Base-by-base conservation (phyloP, 2,329 filamentous ascomycete genomes). In the Xylariaceae sp. region DNA sequence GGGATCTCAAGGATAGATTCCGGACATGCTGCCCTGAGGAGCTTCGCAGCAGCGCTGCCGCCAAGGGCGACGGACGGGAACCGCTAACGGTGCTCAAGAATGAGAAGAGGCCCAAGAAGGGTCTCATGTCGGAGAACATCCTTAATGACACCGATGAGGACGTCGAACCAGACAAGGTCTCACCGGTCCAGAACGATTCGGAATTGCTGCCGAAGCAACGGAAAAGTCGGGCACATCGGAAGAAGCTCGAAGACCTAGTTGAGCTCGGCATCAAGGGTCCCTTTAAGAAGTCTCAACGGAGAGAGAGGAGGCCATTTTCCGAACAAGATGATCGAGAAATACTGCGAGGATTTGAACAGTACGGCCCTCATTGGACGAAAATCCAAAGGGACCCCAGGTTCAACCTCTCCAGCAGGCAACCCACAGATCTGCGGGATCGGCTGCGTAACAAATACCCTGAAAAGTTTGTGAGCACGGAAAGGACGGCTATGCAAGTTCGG, bases 1-100 rank as follows among this genome's bases (percentile, higher is more conserved):
- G 81, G 8, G 83, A 86, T 62, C 67, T 86, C 47, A 86, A 86
- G 65, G 83, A 86, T 65, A 75, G 84, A 12, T 86, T 86, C 63
- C 76, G 83, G 47, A 86, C 83, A 3, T 86, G 83, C 64, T 86
- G 83, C 57, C 83, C 83, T 0, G 76, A 77, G 32, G 83, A 86
- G 65, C 72, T 86, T 36, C 76, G 80, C 45, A 71, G 70, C 21
- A 74, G 72, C 21, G 52, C 61, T 18, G 57, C 65, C 15, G 60
- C 54, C 10, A 73, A 68, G 56, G 69, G 68, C 48, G 66, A 65
- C 49, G 63, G 30, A 46, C 65, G 54, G 37, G 63, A 61, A 55
- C 65, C 56, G 36, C 61, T 57, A 18, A 49, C 60, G 3, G 52
- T 48, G 12, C 45, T 55, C 7, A 60, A 47, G 45, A 54, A 67